Evolutionary conservation across 371 early-diverging fungal species (phyloP), one percentile per base, ranked within the genome.

Genomic region (Batkoa obscura): DNA sequence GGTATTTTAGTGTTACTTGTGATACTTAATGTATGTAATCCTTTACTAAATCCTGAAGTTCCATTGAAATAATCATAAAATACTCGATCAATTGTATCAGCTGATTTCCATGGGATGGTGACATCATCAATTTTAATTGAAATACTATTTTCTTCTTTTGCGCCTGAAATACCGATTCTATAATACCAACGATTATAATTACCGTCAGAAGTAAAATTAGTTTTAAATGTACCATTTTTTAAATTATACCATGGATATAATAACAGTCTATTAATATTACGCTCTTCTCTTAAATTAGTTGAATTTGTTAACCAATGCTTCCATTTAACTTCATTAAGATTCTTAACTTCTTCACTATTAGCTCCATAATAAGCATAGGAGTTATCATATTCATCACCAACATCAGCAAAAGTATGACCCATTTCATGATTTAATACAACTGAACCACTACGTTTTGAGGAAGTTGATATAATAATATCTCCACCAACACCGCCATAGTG

Each of bases 401-500:
- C 74, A 23, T 68, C 34, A 52, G 69, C 66, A 56, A 75, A 63
- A 50, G 68, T 75, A 56, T 78, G 79, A 2, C 77, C 77, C 57
- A 75, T 65, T 50, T 78, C 78, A 54, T 78, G 78, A 8, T 75
- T 68, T 32, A 76, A 59, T 8, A 76, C 78, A 15, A 76, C 50
- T 0, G 74, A 71, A 8, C 78, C 78, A 2, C 68, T 64, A 31
- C 71, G 76, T 41, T 66, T 59, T 34, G 69, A 68, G 46, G 68
- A 64, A 2, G 79, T 78, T 12, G 74, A 70, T 58, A 78, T 76
- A 48, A 72, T 70, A 60, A 78, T 74, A 56, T 78, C 76, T 12
- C 79, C 79, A 17, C 79, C 79, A 1, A 78, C 67, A 1, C 79
- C 79, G 51, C 79, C 79, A 58, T 71, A 76, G 55, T 63, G 74